Base-by-base conservation (phyloP, 2,329 filamentous ascomycete genomes). In the Anthostomella pinea region DNA sequence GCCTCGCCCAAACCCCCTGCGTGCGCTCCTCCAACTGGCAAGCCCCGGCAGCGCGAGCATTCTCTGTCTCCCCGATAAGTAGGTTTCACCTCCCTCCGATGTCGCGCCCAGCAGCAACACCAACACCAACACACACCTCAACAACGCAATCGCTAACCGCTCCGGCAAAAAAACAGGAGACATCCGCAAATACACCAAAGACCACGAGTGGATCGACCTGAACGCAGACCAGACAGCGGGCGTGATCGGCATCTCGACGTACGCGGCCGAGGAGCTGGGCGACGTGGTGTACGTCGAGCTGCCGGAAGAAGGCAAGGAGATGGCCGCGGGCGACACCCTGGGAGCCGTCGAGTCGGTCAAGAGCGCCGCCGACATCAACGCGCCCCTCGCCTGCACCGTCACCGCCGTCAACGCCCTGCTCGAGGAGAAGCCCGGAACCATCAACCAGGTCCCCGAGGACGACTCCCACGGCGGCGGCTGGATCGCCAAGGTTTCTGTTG, bases 221-320 rank as follows among this genome's bases (percentile, higher is more conserved):
- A 83, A 82, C 38, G 80, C 79, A 33, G 86, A 94, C 67, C 81
- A 84, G 63, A 91, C 86, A 66, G 84, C 83, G 32, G 90, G 87
- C 72, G 79, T 76, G 33, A 72, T 83, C 52, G 93, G 93, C 43
- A 95, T 98, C 64, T 93, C 88, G 38, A 75, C 83, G 53, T 97
- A 95, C 73, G 93, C 93, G 14, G 87, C 93, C 51, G 79, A 94
- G 57, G 83, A 87, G 51, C 85, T 98, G 45, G 93, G 93, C 52
- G 93, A 98, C 63, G 90, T 97, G 41, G 91, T 98, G 60, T 98
- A 86, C 71, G 89, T 97, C 57, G 93, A 98, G 74, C 84, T 98
- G 19, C 93, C 93, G 38, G 73, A 83, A 51, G 60, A 73, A 38
- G 83, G 80, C 49, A 70, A 81, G 52, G 77, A 83, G 54, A 76